These are phyloP conservation scores for Lasiosphaeria ovina DNA, from an alignment of 495 filamentous ascomycete genomes.

Conservation along the genomic window DNA sequence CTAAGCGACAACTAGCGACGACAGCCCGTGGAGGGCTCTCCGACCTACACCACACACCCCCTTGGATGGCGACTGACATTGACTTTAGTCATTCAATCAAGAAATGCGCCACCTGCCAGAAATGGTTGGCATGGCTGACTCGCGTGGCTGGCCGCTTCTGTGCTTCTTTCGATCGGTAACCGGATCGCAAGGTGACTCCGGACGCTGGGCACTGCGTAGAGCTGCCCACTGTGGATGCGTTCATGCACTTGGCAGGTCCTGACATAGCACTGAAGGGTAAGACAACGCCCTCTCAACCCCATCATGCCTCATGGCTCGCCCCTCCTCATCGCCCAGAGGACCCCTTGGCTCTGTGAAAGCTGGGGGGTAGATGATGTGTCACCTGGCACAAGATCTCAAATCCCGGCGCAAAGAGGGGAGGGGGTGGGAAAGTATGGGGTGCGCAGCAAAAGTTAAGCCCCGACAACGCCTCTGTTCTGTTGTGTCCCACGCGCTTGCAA, in stretches of 20 bases:
- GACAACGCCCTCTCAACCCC: constrained; percentile 23
- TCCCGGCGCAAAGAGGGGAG: constrained; percentile 25
- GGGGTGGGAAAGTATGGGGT: constrained; percentile 32
- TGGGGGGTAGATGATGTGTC: constrained; percentile 36
- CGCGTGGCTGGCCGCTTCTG: background rate
- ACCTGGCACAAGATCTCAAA: constrained; percentile 42
- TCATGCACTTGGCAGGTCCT: constrained; percentile 22
- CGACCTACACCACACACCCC: too few relatives aligned
- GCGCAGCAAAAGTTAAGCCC: constrained; percentile 23
- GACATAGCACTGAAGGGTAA: constrained; percentile 24
- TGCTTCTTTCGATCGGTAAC: constrained; percentile 2
- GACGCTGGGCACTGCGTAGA: background rate
- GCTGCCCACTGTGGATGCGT: constrained; percentile 15
- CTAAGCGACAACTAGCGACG: too few relatives aligned
- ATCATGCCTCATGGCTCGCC: constrained; percentile 29
- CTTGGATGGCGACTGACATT: too few relatives aligned
- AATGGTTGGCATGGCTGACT: background rate
- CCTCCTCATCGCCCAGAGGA: constrained; percentile 22
- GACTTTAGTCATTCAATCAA: too few relatives aligned
- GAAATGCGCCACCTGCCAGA: background rate
- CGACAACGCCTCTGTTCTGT: constrained; percentile 17
- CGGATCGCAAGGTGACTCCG: background rate
- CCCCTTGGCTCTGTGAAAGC: constrained; percentile 24
- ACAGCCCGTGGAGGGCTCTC: too few relatives aligned
- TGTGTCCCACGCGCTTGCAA: constrained; percentile 23